Base-by-base conservation (phyloP, 2,329 filamentous ascomycete genomes). In the Sarocladium oryzae region DNA sequence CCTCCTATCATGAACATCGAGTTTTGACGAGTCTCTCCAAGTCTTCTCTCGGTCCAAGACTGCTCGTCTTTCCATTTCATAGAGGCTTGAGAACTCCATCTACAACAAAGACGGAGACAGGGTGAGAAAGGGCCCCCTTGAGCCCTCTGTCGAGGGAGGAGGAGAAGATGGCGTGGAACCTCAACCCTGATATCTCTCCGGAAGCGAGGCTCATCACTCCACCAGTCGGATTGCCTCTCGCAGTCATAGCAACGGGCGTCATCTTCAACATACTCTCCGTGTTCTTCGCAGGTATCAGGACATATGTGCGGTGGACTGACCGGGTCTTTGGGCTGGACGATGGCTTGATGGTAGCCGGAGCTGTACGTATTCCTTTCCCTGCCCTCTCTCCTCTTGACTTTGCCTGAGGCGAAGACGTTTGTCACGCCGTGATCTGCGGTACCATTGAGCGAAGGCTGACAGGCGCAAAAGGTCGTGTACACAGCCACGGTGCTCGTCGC, bases 311-410 rank as follows among this genome's bases (percentile, higher is more conserved):
- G 9, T 46, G 41, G 23, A 46, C 41, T 6, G 41, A 46, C 16
- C 21, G 41, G 10, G 41, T 46, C 5, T 55, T 56, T n/a, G 51
- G 54, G 6, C 37, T 56, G 9, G 56, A 57, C 38, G 56, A 57
- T 48, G 55, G 45, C 11, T 52, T 57, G 37, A 55, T 57, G 53
- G 24, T 51, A 3, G 55, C 50, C 20, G 55, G 56, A 50, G 51
- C 52, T 33, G 56, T 56, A 55, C 43, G 56, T 53, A 4, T 33
- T 54, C 2, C 53, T 43, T 51, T 52, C 15, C 20, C 11, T 20
- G 4, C 18, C 4, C 13, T 7, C 7, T 30, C 13, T 13, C 28
- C 7, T n/a, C n/a, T n/a, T n/a, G n/a, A n/a, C n/a, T n/a, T n/a
- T n/a, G n/a, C n/a, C n/a, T n/a, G n/a, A n/a, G n/a, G n/a, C n/a